Base-by-base conservation (phyloP, 2,329 filamentous ascomycete genomes). In the Botrytis fragariae region DNA sequence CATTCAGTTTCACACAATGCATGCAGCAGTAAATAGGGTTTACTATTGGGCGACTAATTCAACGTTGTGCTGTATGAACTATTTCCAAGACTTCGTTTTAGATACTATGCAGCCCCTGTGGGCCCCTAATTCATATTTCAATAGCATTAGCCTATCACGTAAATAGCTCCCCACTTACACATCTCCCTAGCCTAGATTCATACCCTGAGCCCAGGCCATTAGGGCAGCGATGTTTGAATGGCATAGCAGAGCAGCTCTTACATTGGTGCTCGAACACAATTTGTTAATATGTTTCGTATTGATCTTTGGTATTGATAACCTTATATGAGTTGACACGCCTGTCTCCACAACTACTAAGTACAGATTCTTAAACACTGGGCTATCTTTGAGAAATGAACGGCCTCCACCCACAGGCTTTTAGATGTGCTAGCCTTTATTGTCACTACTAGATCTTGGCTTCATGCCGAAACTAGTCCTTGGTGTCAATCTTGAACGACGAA, bases 401-500 rank as follows among this genome's bases (percentile, higher is more conserved):
- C 20, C 8, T 14, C 25, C 35, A 20, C 6, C 29, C 14, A 25
- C 37, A 39, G 20, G 4, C 29, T 29, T 29, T 60, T 51, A 32
- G 4, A 63, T 51, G 9, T 60, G 18, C 32, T 44, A 54, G 45
- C 20, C 32, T 37, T 32, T 39, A 32, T 45, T 65, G 22, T 8
- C 59, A 32, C 54, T 42, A 22, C 44, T 59, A 67, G 45, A 44
- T 35, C 51, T 68, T 54, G 62, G n/a, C 45, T 68, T 68, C 39
- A 67, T 35, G 48, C 70, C 42, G 39, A 67, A 69, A 35, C 70
- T 72, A 54, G 61, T 72, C 35, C 45, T 67, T 6, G 70, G 62
- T 12, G 51, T 68, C 37, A 42, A 54, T 45, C 37, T 72, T 25
- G 62, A 39, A 64, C n/a, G 69, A n/a, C 32, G 42, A 39, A 32